phyloP scores from a whole-genome alignment of 306 rosid species.

The Trifolium dubium region DNA sequence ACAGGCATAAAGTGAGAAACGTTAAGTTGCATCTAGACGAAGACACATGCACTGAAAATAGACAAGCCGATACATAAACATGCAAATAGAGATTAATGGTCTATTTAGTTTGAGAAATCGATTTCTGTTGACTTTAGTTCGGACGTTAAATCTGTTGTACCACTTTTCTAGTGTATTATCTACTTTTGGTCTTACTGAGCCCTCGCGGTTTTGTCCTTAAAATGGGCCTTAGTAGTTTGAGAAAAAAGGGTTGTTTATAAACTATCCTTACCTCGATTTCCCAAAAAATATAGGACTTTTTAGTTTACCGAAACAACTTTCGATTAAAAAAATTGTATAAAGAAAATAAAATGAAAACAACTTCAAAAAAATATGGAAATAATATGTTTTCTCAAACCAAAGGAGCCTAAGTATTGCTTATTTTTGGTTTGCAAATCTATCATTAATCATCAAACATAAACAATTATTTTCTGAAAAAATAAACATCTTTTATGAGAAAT shows the following conservation, averaged over 20 bases:
- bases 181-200: too few relatives aligned
- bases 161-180: too few relatives aligned
- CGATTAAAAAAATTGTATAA: too few relatives aligned
- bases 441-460: slow-evolving; percentile 18
- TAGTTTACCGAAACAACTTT: too few relatives aligned
- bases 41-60: neutral
- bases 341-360: neutral
- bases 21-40: slow-evolving; percentile 23
- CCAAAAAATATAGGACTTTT: too few relatives aligned
- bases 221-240: too few relatives aligned
- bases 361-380: neutral
- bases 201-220: too few relatives aligned
- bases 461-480: slow-evolving; percentile 1
- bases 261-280: too few relatives aligned
- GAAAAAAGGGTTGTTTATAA: too few relatives aligned
- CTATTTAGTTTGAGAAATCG: neutral
- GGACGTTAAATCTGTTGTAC: too few relatives aligned
- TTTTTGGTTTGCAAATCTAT: neutral
- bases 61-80: neutral
- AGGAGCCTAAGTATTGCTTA: neutral
- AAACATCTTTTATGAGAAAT: neutral
- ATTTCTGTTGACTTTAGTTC: too few relatives aligned
- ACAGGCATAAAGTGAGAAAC: neutral
- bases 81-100: neutral
- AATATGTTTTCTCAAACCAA: neutral